phyloP scores from a whole-genome alignment of 1,139 yeast genomes.

The Lizanozyma gosingica region DNA sequence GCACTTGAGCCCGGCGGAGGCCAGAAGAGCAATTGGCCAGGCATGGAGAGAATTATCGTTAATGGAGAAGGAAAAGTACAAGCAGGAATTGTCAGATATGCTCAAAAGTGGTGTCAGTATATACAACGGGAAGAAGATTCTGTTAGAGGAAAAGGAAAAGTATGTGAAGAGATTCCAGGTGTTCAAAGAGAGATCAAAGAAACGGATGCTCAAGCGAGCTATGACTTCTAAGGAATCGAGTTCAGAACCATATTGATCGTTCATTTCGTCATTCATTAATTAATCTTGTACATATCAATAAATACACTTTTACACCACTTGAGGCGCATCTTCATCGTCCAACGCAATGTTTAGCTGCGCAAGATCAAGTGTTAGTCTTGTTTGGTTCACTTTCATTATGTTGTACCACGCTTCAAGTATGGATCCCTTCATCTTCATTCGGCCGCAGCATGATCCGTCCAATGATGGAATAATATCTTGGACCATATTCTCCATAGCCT shows the following conservation, averaged over 20 bases:
- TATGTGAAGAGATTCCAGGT: background rate
- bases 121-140: slow-evolving; percentile 8
- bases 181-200: background rate
- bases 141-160: slow-evolving; percentile 6
- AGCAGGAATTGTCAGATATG: slow-evolving; percentile 7
- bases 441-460: background rate
- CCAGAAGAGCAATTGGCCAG: slow-evolving; percentile 5
- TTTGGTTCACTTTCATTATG: background rate
- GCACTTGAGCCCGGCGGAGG: slow-evolving; percentile 5
- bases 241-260: too few relatives aligned
- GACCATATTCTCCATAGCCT: slow-evolving; percentile 5
- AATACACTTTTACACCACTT: background rate
- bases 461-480: background rate
- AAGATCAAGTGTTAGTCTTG: background rate
- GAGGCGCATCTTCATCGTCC: background rate
- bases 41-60: slow-evolving; percentile 8
- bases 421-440: slow-evolving; percentile 1
- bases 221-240: background rate
- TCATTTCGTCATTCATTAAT: too few relatives aligned
- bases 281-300: background rate
- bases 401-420: slow-evolving; percentile 4
- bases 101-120: slow-evolving; percentile 9
- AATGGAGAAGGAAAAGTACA: slow-evolving; percentile 8
- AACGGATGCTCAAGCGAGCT: background rate
- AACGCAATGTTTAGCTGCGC: background rate